Percentiles rank a stretch among this genome's conserved stretches.
Evolutionary conservation across 208 protist species (phyloP).

Genomic region (Trypanosoma theileri): DNA sequence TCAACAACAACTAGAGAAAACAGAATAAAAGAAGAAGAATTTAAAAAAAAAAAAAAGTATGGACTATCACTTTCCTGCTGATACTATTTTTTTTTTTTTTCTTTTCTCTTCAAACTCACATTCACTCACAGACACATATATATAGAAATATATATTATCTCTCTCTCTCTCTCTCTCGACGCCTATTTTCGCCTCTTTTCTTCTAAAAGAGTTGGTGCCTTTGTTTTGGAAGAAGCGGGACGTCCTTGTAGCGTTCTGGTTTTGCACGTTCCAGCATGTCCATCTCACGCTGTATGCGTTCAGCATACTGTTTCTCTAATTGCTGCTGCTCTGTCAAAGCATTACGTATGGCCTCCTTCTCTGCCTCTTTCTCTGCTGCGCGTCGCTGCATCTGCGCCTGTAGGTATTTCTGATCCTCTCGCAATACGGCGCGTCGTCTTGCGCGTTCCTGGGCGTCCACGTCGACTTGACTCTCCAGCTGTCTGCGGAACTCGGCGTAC

Average conservation of each 20-base stretch:
- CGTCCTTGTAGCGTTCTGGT: slow-evolving; percentile 67
- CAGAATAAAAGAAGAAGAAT: not conserved
- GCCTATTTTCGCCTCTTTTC: too few relatives aligned
- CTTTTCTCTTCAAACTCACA: not conserved
- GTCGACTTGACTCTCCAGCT: slow-evolving; percentile 33
- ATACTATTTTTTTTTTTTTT: not conserved
- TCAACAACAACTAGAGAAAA: not conserved
- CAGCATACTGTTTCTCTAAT: slow-evolving; percentile 51
- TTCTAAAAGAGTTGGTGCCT: slow-evolving; percentile 43
- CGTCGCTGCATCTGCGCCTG: slow-evolving; percentile 65
- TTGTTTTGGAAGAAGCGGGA: slow-evolving; percentile 59
- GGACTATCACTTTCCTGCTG: not conserved
- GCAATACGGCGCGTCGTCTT: slow-evolving; percentile 42
- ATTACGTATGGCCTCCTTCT: slow-evolving; percentile 32
- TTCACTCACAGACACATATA: not conserved
- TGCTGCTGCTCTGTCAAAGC: slow-evolving; percentile 63
- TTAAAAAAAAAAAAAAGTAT: too few relatives aligned
- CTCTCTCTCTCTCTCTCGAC: not conserved
- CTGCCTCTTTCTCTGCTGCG: slow-evolving; percentile 41
- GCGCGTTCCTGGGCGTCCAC: slow-evolving; percentile 39
- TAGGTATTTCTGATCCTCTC: slow-evolving; percentile 72
- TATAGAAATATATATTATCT: not conserved
- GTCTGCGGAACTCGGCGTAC: slow-evolving; percentile 48
- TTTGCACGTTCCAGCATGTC: slow-evolving; percentile 75
- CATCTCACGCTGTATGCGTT: slow-evolving; percentile 72